Evolutionary conservation across 2,329 filamentous ascomycete genomes (phyloP).

Genomic region (Colletotrichum euphorbiae): DNA sequence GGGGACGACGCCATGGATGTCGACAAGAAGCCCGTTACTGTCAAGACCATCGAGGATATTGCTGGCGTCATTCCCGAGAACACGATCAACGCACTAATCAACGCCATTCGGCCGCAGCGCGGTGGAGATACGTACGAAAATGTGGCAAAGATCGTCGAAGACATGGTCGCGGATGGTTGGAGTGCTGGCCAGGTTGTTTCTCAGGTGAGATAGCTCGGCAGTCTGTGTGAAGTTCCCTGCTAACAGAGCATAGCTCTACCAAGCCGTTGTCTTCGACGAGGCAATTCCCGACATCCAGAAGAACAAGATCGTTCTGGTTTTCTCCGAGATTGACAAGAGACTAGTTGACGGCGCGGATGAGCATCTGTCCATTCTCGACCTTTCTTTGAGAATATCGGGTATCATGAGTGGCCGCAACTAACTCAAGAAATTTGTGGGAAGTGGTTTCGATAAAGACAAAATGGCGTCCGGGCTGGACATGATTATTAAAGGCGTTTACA

Average conservation of each 20-base stretch:
- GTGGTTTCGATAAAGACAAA: conserved; percentile 13
- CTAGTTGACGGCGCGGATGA: conserved; percentile 95
- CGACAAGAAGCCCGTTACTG: conserved; percentile 73
- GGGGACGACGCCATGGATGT: conserved; percentile 72
- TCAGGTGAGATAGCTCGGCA: conserved; percentile 66
- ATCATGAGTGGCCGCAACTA: conserved; percentile 66
- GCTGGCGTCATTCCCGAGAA: conserved; percentile 88
- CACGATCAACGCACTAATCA: conserved; percentile 77
- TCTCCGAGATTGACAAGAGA: conserved; percentile 95
- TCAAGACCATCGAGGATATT: conserved; percentile 90
- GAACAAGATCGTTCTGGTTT: conserved; percentile 87
- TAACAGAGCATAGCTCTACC: conserved; percentile 72
- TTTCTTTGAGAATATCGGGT: conserved; percentile 83
- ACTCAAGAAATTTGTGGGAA: conserved; percentile 39
- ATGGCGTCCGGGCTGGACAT: conserved; percentile 26
- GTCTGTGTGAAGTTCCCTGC: conserved; percentile 14
- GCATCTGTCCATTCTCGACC: conserved; percentile 88
- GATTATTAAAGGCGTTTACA: conserved; percentile 24
- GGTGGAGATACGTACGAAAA: conserved; percentile 75
- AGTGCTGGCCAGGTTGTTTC: conserved; percentile 88
- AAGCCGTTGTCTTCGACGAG: conserved; percentile 85
- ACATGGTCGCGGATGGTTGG: conserved; percentile 97
- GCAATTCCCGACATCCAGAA: conserved; percentile 86
- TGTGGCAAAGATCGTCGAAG: conserved; percentile 83
- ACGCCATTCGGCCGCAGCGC: conserved; percentile 80